A percentile compares a stretch with the other conserved stretches of the same genome.
These are phyloP conservation scores for Pilasporangium apinafurcum DNA, from an alignment of 352 stramenopile species.

Conservation along the genomic window DNA sequence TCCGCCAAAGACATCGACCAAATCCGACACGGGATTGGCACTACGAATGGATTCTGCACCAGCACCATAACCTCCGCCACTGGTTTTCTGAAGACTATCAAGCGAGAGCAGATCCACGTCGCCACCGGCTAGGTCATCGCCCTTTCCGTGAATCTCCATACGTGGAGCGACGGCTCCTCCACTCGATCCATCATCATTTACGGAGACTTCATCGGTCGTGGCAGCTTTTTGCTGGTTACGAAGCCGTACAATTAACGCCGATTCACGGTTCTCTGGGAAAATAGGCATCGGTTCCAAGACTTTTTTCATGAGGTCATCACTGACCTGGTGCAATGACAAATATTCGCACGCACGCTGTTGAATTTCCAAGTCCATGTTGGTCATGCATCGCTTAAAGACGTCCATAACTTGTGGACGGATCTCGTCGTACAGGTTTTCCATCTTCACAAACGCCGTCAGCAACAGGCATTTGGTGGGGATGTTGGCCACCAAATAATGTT, in stretches of 20 bases:
- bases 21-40: slow-evolving; percentile 44
- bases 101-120: slow-evolving; percentile 51
- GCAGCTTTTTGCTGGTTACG: slow-evolving; percentile 61
- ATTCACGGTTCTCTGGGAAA: slow-evolving; percentile 91
- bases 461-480: slow-evolving; percentile 90
- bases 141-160: not conserved
- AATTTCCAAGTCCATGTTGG: slow-evolving; percentile 95
- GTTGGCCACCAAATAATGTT: slow-evolving; percentile 90
- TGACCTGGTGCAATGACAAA: slow-evolving; percentile 83
- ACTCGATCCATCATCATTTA: not conserved
- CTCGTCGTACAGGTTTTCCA: slow-evolving; percentile 85
- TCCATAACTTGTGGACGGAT: slow-evolving; percentile 83
- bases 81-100: slow-evolving; percentile 19
- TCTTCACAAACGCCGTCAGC: slow-evolving; percentile 96
- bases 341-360: slow-evolving; percentile 98
- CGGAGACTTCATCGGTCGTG: slow-evolving; percentile 8
- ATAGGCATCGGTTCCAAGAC: slow-evolving; percentile 97
- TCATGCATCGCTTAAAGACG: slow-evolving; percentile 92
- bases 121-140: slow-evolving; percentile 1
- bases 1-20: slow-evolving; percentile 47
- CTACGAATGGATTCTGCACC: slow-evolving; percentile 31
- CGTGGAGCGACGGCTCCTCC: not conserved
- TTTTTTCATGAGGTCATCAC: slow-evolving; percentile 86
- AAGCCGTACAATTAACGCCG: slow-evolving; percentile 57
- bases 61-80: slow-evolving; percentile 3